Evolutionary conservation across 2,329 filamentous ascomycete genomes (phyloP), one percentile per base, ranked within the genome.

Genomic region (Ceratocystis cacaofunesta): DNA sequence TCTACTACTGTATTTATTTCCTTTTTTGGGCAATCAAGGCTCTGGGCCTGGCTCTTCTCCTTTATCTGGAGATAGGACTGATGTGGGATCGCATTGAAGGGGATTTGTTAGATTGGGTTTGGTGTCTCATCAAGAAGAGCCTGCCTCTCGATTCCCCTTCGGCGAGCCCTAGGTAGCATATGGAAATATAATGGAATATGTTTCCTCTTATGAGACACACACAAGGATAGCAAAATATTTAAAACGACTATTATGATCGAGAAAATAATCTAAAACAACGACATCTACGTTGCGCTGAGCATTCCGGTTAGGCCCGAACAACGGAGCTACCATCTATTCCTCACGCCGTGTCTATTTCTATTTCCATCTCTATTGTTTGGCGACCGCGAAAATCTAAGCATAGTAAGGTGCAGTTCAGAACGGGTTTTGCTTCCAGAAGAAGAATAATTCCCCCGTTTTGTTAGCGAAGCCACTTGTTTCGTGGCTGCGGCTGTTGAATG

Each of bases 141-240:
- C 25, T 52, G 52, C 32, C 10, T 57, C 52, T 32, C n/a, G 28
- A 32, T 57, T 30, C 28, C 52, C 28, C 17, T 58, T 58, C 32
- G 55, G 12, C 55, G 55, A 58, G 28, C 55, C 28, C 22, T 36
- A 15, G 36, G n/a, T 36, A 36, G 55, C 55, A 58, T 36, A 28
- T 58, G 55, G 55, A 58, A 58, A 58, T 30, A 58, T 36, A 19
- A 32, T 58, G 32, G 55, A 58, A 58, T n/a, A 58, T 19, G 55
- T 28, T 58, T 58, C 30, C 55, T 58, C 15, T n/a, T n/a, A 58
- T 36, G 28, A 58, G 15, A 58, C 55, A 58, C 25, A 58, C 25
- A 7, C 36, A 41, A 12, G 36, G 10, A 41, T 41, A 15, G 36
- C 36, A 41, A 15, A 12, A 15, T 15, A 41, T 41, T 41, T 41